Conservation (phyloP, 169 alveolate genomes). For the Plasmodium knowlesi region DNA sequence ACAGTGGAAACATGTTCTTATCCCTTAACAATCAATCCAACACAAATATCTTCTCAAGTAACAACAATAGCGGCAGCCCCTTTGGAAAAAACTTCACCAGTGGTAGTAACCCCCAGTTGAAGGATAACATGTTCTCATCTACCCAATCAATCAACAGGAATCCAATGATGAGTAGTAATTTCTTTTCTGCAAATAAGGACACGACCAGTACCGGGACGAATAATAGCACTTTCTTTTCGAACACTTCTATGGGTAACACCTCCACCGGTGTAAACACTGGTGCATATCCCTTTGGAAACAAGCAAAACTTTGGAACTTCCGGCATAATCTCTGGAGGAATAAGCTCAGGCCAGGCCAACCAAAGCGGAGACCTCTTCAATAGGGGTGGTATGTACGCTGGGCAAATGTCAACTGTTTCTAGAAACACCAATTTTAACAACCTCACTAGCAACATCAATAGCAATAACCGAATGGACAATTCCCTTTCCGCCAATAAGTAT, state of each 20-base stretch:
- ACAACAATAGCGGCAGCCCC: background rate
- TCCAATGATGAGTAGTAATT: constrained; percentile 22
- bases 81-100: constrained; percentile 9
- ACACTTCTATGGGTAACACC: background rate
- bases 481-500: constrained; percentile 1
- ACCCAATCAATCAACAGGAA: background rate
- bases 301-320: background rate
- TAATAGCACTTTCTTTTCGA: background rate
- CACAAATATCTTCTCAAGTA: constrained; percentile 6
- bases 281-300: background rate
- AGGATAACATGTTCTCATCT: constrained; percentile 11
- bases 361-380: background rate
- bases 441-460: background rate
- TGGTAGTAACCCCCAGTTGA: background rate
- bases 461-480: background rate
- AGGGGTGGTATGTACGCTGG: background rate
- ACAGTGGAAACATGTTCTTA: background rate
- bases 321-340: background rate
- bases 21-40: background rate
- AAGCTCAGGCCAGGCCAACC: background rate
- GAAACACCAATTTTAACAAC: constrained; percentile 2
- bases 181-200: constrained; percentile 6
- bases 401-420: background rate
- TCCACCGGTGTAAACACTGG: background rate
- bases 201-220: background rate